phyloP scores from a whole-genome alignment of 495 filamentous ascomycete genomes.

The Neurospora sp. region DNA sequence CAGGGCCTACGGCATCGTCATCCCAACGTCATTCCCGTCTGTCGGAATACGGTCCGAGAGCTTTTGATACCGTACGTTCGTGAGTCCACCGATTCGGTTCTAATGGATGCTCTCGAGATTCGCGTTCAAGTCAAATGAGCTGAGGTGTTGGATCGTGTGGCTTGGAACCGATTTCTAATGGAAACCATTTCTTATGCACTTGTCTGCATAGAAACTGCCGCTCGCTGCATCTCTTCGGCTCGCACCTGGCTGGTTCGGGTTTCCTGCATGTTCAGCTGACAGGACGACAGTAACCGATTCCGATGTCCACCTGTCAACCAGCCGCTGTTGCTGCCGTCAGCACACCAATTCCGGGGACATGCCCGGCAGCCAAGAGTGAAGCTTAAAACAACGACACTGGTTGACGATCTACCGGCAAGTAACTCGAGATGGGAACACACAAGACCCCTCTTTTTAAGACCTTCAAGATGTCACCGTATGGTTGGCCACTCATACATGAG shows the following conservation, averaged over 20 bases:
- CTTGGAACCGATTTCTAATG: not conserved
- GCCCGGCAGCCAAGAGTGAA: not conserved
- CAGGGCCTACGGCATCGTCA: not conserved
- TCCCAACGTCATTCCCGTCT: not conserved
- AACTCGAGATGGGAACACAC: not conserved
- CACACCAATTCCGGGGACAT: not conserved
- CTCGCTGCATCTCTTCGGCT: not conserved
- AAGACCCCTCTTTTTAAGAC: not conserved
- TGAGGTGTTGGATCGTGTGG: not conserved
- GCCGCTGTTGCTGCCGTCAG: not conserved
- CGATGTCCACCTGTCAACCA: not conserved
- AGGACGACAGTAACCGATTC: not conserved
- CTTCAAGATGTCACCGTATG: not conserved
- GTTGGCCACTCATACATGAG: not conserved
- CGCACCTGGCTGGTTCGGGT: not conserved
- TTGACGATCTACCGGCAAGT: not conserved
- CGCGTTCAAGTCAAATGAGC: not conserved
- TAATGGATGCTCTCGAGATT: not conserved
- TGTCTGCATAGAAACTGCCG: not conserved
- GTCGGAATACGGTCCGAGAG: not conserved
- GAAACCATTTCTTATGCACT: not conserved
- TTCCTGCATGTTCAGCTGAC: not conserved
- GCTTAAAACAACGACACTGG: not conserved
- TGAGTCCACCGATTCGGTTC: not conserved
- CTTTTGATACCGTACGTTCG: not conserved